A percentile compares a stretch with the other conserved stretches of the same genome.
These are phyloP conservation scores for Colletotrichum viniferum DNA, from an alignment of 2,329 filamentous ascomycete genomes.

Conservation along the genomic window DNA sequence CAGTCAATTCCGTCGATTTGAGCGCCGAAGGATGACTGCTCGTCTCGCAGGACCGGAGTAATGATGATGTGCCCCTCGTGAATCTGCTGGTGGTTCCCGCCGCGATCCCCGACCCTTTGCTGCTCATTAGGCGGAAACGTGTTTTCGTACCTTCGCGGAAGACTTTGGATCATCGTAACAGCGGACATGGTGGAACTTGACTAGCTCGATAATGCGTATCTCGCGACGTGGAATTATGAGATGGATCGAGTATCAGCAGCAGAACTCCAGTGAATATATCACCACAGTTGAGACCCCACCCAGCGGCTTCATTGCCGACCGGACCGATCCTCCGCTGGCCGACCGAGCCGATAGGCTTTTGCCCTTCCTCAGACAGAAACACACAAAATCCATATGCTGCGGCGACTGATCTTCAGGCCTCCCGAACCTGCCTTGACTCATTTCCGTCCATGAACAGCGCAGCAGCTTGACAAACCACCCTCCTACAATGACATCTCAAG, in stretches of 20 bases:
- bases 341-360: neutral
- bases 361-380: neutral
- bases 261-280: neutral
- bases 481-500: neutral
- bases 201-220: neutral
- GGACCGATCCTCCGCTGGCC: neutral
- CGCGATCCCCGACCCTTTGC: neutral
- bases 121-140: neutral
- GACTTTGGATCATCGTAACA: neutral
- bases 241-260: neutral
- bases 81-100: neutral
- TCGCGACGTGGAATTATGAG: neutral
- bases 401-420: neutral
- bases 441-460: neutral
- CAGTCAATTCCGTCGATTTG: neutral
- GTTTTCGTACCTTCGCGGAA: neutral
- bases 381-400: neutral
- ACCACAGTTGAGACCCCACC: neutral
- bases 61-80: neutral
- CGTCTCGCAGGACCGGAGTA: neutral
- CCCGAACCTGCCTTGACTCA: neutral
- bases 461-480: neutral
- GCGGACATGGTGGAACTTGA: neutral
- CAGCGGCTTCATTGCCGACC: neutral
- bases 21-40: neutral